A percentile compares a stretch with the other conserved stretches of the same genome.
These are phyloP conservation scores for Jatropha curcas DNA, from an alignment of 345 rosid species.

Conservation along the genomic window DNA sequence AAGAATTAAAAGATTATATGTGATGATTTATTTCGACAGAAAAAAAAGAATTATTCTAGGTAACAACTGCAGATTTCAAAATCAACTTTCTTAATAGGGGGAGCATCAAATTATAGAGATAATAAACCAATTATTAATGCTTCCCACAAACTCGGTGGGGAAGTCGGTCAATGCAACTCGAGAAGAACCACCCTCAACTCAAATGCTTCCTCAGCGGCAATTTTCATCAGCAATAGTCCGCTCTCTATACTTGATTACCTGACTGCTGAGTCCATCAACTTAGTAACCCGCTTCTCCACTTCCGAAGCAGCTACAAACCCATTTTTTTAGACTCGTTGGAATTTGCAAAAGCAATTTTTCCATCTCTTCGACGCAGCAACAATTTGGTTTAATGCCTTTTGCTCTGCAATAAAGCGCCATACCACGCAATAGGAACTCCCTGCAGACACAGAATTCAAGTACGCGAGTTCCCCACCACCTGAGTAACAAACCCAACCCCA, in stretches of 20 bases:
- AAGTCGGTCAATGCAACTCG: not conserved
- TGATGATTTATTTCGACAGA: too few species aligned
- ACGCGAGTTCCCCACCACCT: constrained; percentile 18
- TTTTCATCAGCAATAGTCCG: constrained; percentile 30
- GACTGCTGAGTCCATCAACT: constrained; percentile 47
- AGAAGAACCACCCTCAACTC: constrained; percentile 50
- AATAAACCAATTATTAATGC: not conserved
- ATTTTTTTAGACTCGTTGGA: constrained; percentile 39
- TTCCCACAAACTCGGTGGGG: not conserved
- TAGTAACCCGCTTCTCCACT: constrained; percentile 55
- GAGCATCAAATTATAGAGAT: too few species aligned
- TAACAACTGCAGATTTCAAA: too few species aligned
- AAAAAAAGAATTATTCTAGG: too few species aligned
- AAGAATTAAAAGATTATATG: too few species aligned
- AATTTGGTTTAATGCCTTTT: not conserved
- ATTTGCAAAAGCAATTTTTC: constrained; percentile 59
- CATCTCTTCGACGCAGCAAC: constrained; percentile 56
- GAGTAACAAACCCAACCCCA: constrained; percentile 10
- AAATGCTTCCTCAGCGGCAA: constrained; percentile 42
- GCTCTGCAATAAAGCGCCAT: not conserved
- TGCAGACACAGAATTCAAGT: not conserved
- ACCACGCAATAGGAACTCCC: not conserved
- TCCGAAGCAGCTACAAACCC: constrained; percentile 51
- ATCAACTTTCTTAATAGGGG: too few species aligned
- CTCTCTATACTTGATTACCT: constrained; percentile 35